Evolutionary conservation across 805 yeast genomes (phyloP).

Genomic region (Wilhelminamyces savonicus): DNA sequence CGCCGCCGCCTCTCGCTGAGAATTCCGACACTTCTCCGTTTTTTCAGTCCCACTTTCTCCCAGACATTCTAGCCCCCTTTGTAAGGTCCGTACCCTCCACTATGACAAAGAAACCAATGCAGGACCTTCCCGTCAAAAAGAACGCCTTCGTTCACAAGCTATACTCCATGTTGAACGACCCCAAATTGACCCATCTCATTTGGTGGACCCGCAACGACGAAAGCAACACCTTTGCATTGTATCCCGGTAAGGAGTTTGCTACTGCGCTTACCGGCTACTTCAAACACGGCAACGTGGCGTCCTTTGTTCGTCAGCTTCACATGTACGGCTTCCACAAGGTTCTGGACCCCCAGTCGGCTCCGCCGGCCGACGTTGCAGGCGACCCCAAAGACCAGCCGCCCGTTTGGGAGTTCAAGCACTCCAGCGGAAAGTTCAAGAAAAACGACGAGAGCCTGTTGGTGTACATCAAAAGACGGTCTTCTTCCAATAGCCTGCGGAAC

Average conservation of each 20-base stretch:
- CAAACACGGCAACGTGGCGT: constrained; percentile 90
- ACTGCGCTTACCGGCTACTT: constrained; percentile 64
- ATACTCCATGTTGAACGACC: constrained; percentile 33
- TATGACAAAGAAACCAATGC: no score
- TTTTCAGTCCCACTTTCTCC: no score
- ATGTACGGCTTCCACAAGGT: constrained; percentile 96
- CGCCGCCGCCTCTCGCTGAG: no score
- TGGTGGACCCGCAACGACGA: constrained; percentile 43
- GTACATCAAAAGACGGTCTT: constrained; percentile 44
- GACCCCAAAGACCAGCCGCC: constrained; percentile 19
- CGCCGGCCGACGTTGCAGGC: not conserved
- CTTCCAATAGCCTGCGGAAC: constrained; percentile 23
- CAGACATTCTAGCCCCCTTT: no score
- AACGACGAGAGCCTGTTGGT: constrained; percentile 40
- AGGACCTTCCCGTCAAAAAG: constrained; percentile 34
- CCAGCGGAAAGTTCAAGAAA: constrained; percentile 43
- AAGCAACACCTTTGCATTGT: constrained; percentile 53
- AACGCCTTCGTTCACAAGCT: constrained; percentile 54
- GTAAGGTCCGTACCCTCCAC: no score
- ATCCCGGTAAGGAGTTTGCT: constrained; percentile 60
- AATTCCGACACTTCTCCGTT: no score
- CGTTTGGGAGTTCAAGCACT: constrained; percentile 54
- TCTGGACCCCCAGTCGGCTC: constrained; percentile 27
- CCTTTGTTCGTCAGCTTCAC: constrained; percentile 89
- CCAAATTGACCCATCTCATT: constrained; percentile 26